phyloP scores from a whole-genome alignment of 2,329 filamentous ascomycete species.

The Scedosporium dehoogii region DNA sequence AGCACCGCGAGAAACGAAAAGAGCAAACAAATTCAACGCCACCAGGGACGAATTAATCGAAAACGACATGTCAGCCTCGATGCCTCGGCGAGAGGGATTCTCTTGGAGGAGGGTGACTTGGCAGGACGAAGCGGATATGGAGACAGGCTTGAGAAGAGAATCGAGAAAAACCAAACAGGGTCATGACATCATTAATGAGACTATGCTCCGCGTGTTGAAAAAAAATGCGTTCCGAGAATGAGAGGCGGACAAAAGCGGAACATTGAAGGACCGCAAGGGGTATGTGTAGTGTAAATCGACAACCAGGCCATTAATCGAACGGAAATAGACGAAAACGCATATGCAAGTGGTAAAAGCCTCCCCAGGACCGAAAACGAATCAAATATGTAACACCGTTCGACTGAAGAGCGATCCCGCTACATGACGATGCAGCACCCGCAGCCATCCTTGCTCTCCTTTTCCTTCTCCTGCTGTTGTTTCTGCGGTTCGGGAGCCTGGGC shows the following conservation, averaged over 20 bases:
- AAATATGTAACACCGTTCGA: not conserved
- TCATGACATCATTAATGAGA: constrained; percentile 3
- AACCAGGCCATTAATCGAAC: constrained; percentile 11
- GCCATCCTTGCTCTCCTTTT: constrained; percentile 29
- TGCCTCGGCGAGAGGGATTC: not conserved
- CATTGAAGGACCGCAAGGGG: constrained; percentile 17
- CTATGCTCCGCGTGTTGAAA: not conserved
- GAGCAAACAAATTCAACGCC: not conserved
- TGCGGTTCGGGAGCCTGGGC: constrained; percentile 9
- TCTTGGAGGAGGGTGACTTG: not conserved
- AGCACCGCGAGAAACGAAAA: not conserved
- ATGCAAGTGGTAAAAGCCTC: not conserved
- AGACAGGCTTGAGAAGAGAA: not conserved
- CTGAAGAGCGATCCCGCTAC: constrained; percentile 20
- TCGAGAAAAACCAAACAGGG: not conserved
- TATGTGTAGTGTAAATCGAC: constrained; percentile 21
- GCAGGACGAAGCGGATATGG: not conserved
- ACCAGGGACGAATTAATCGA: not conserved
- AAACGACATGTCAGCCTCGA: not conserved
- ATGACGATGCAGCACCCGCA: constrained; percentile 43
- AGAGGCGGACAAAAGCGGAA: not conserved
- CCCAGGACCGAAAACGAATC: constrained; percentile 1
- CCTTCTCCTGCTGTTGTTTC: constrained; percentile 16
- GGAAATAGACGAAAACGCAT: constrained; percentile 8
- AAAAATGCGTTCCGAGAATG: not conserved